A percentile compares a stretch with the other conserved stretches of the same genome.
phyloP scores from a whole-genome alignment of 441 rosid genomes.

The Hura crepitans region DNA sequence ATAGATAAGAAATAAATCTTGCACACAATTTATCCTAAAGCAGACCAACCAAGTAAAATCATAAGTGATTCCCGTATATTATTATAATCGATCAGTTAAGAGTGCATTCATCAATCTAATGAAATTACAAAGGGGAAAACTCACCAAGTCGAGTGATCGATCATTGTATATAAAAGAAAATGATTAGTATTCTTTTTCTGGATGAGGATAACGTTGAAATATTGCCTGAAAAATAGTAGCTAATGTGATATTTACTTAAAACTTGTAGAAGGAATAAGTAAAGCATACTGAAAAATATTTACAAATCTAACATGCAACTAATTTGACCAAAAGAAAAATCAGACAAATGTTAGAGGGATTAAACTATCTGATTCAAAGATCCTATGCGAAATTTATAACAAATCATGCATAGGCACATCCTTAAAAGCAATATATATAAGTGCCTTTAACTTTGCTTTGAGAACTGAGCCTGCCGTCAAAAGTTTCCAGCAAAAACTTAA shows the following conservation, averaged over 20 bases:
- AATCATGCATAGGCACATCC: slow-evolving; percentile 12
- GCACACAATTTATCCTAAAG: background rate
- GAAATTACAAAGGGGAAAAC: slow-evolving; percentile 15
- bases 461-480: background rate
- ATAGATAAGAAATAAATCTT: slow-evolving; percentile 1
- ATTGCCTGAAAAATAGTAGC: slow-evolving; percentile 43
- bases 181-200: slow-evolving; percentile 97
- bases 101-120: slow-evolving; percentile 1
- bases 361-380: background rate
- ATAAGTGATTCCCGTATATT: background rate
- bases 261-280: slow-evolving; percentile 13
- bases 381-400: background rate
- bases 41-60: background rate
- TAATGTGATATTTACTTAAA: background rate
- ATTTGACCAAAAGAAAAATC: background rate
- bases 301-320: background rate
- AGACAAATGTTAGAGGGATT: background rate
- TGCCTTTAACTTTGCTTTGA: slow-evolving; percentile 1
- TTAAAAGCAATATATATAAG: slow-evolving; percentile 1
- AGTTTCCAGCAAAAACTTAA: background rate
- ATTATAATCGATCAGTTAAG: slow-evolving; percentile 9
- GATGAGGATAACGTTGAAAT: slow-evolving; percentile 79
- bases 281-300: background rate
- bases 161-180: slow-evolving; percentile 86
- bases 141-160: slow-evolving; percentile 89